Evolutionary conservation across 2,329 filamentous ascomycete genomes (phyloP), one percentile per base, ranked within the genome.

Genomic region (Penicillium sumatraense): DNA sequence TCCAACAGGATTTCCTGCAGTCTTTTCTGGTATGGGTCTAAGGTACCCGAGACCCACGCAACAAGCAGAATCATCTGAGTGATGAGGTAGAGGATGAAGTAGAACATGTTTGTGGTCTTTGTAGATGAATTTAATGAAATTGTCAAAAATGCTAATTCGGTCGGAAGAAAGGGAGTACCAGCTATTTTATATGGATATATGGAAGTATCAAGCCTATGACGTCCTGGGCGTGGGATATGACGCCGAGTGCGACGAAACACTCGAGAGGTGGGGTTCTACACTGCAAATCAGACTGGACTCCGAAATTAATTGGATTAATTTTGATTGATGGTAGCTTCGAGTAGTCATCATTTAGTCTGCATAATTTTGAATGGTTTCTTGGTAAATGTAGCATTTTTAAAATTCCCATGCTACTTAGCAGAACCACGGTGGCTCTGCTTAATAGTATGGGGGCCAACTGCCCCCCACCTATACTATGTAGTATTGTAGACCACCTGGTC

Each of bases 41-140:
- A 57, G n/a, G 58, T 56, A 23, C 69, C 69, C 5, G 59, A 58
- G 21, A 71, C 65, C 69, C 69, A 72, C 3, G 68, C 68, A 16
- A 45, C 57, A 7, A 65, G 29, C 5, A 65, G 42, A 31, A 54
- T 23, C 14, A 59, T 10, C 26, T 65, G 63, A 3, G 54, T 41
- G 16, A 51, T 14, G 42, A 63, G 35, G 29, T 58, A 65, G 9
- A 63, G 56, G 14, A 64, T 33, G 14, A 64, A 54, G 2, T 46
- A 56, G 20, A 59, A 27, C 63, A 65, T 64, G 13, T 21, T 56
- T 10, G 9, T 31, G 23, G 5, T 11, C 4, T 9, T 13, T 35
- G 9, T 35, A 35, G n/a, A 8, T 35, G n/a, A n/a, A n/a, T n/a
- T n/a, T n/a, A n/a, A n/a, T n/a, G n/a, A n/a, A n/a, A n/a, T n/a